These are phyloP conservation scores for Yarrowia galli DNA, from an alignment of 1,139 yeast genomes.

Conservation along the genomic window DNA sequence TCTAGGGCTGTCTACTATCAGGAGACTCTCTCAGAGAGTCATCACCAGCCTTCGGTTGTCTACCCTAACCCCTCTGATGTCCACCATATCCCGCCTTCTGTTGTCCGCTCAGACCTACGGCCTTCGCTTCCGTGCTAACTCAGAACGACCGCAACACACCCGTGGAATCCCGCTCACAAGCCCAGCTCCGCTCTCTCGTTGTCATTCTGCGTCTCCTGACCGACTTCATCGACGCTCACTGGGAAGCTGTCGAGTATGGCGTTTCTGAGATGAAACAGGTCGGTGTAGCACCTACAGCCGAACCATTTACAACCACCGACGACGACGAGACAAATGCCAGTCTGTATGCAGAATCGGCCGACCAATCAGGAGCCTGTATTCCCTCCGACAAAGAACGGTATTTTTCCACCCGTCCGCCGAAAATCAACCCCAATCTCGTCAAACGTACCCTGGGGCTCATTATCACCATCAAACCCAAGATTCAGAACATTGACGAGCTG, in stretches of 20 bases:
- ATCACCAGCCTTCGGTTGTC: too few species aligned
- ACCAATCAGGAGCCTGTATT: slow-evolving; percentile 11
- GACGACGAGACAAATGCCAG: slow-evolving; percentile 35
- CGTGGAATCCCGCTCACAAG: slow-evolving; percentile 25
- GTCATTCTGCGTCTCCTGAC: slow-evolving; percentile 19
- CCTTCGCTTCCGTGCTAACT: slow-evolving; percentile 3
- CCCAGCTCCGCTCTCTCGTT: slow-evolving; percentile 29
- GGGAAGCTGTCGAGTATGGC: slow-evolving; percentile 41
- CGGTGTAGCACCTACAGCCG: slow-evolving; percentile 1
- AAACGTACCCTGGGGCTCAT: slow-evolving; percentile 40
- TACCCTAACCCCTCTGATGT: too few species aligned
- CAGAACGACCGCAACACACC: slow-evolving; percentile 17
- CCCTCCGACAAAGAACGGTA: slow-evolving; percentile 5
- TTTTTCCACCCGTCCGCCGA: slow-evolving; percentile 13
- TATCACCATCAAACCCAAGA: slow-evolving; percentile 37
- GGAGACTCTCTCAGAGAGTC: too few species aligned
- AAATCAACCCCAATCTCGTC: slow-evolving; percentile 27
- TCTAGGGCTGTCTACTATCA: too few species aligned
- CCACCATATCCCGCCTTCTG: too few species aligned
- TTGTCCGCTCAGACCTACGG: slow-evolving; percentile 5
- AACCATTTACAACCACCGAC: slow-evolving; percentile 1
- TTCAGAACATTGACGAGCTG: slow-evolving; percentile 19
- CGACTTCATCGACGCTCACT: slow-evolving; percentile 29
- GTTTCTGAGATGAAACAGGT: slow-evolving; percentile 22
- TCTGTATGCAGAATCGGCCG: slow-evolving; percentile 17